Conservation (phyloP, 257 asterid species). For the Haberlea rhodopensis region DNA sequence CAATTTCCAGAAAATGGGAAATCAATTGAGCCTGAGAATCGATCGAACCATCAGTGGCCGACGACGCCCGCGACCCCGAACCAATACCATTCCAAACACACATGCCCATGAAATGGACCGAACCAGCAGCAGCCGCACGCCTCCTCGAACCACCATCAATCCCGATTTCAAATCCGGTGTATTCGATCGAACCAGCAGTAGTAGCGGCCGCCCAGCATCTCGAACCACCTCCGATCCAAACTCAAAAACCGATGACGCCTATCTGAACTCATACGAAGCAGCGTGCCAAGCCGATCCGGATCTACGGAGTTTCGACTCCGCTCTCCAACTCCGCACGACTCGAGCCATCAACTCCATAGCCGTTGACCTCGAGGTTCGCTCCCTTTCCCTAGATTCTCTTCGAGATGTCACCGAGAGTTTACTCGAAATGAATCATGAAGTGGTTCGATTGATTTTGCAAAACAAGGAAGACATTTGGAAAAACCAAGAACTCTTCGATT, state of each 20-base stretch:
- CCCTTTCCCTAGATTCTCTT: conserved; percentile 48
- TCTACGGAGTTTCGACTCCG: conserved; percentile 37
- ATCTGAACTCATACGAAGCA: conserved; percentile 51
- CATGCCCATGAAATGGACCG: not conserved
- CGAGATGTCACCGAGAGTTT: conserved; percentile 49
- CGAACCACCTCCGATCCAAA: conserved; percentile 14
- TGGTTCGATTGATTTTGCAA: conserved; percentile 72
- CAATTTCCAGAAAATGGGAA: conserved; percentile 34
- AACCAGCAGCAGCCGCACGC: conserved; percentile 5
- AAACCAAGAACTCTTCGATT: conserved; percentile 68
- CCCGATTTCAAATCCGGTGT: not conserved
- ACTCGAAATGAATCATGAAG: conserved; percentile 71
- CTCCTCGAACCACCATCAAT: not conserved
- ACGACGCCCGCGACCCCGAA: too few species aligned
- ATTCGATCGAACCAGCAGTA: not conserved
- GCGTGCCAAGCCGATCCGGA: conserved; percentile 51
- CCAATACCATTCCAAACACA: too few species aligned
- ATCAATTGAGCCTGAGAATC: conserved; percentile 29
- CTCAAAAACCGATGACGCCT: conserved; percentile 19
- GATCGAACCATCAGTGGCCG: not conserved
- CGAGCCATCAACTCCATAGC: conserved; percentile 49
- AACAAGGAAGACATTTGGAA: conserved; percentile 86
- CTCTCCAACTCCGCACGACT: conserved; percentile 39
- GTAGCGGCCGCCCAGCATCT: not conserved
- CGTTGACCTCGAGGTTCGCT: conserved; percentile 35